Base-by-base conservation (phyloP, 495 filamentous ascomycete genomes). In the Daldinia childiae region DNA sequence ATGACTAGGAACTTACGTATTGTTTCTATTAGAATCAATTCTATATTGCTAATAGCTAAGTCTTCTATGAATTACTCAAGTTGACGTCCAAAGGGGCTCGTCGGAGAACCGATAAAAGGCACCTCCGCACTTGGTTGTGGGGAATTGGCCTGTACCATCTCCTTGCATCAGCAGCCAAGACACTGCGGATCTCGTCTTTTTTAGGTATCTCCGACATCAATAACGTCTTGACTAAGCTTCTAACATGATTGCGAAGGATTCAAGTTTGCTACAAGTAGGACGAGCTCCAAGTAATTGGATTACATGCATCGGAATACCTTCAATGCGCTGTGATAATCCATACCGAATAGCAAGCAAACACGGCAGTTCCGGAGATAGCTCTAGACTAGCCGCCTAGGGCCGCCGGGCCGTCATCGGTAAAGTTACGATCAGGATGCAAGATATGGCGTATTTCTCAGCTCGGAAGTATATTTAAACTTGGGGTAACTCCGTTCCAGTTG, bases 381-480 rank as follows among this genome's bases (percentile, higher is more conserved):
- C 38, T 61, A 55, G 61, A 54, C 58, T 29, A 43, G n/a, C 38
- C 5, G 43, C 19, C 32, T 51, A 72, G 61, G 65, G 57, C 70
- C 65, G 65, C 50, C 65, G 70, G 65, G 9, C 62, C 61, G 61
- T 73, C 65, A 51, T 73, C 70, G 70, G 70, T 21, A 65, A 59
- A 50, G 27, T 3, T 48, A 8, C 58, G 29, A 34, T 27, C 19
- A 55, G 36, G 61, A 6, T 56, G 19, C 45, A 17, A 17, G n/a
- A 54, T 12, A 26, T 19, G n/a, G 27, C 43, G 1, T 54, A n/a
- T 27, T 36, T 21, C 39, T 24, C 24, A 12, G 19, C 14, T 26
- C 14, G 21, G 27, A 58, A 36, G 51, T 26, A 30, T 64, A 68
- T 64, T 50, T 68, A 68, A 68, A 64, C 38, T 39, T 30, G 30